A percentile compares a stretch with the other conserved stretches of the same genome.
phyloP scores from a whole-genome alignment of 2,329 filamentous ascomycete genomes.

The Lachnellula hyalina region DNA sequence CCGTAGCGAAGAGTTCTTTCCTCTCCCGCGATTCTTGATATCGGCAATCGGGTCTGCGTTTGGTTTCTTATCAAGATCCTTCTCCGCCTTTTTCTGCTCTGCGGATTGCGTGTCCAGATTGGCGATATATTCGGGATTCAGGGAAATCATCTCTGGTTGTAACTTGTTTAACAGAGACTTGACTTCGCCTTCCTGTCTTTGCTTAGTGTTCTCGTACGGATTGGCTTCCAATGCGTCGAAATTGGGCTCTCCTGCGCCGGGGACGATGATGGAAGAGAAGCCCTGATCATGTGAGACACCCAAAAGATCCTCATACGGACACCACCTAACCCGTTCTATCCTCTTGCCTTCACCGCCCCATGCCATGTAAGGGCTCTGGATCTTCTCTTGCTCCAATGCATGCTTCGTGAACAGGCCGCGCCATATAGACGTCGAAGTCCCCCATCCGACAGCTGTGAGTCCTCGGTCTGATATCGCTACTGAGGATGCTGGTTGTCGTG shows the following conservation, averaged over 20 bases:
- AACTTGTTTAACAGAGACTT: constrained; percentile 88
- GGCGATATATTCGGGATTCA: constrained; percentile 89
- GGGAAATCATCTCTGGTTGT: constrained; percentile 91
- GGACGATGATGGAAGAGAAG: constrained; percentile 85
- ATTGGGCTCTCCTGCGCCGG: constrained; percentile 94
- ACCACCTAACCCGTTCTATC: constrained; percentile 82
- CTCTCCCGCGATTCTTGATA: constrained; percentile 72
- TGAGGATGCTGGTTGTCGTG: constrained; percentile 74
- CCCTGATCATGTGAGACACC: constrained; percentile 80
- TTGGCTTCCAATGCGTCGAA: constrained; percentile 91
- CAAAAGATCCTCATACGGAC: constrained; percentile 89
- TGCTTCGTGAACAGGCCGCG: constrained; percentile 79
- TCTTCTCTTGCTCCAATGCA: constrained; percentile 65
- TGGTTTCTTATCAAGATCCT: constrained; percentile 69
- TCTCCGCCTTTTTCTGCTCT: constrained; percentile 69
- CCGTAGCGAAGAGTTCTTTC: constrained; percentile 82
- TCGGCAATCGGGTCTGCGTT: constrained; percentile 50
- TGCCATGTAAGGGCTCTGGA: constrained; percentile 84
- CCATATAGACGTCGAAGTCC: constrained; percentile 86
- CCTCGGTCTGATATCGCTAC: constrained; percentile 85
- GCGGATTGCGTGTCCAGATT: constrained; percentile 78
- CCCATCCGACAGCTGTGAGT: constrained; percentile 85
- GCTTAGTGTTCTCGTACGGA: constrained; percentile 89
- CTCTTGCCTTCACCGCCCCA: constrained; percentile 83
- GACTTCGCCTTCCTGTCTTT: constrained; percentile 89